Evolutionary conservation across 108 stramenopile species (phyloP), one percentile per base, ranked within the genome.

Genomic region (Cylindrotheca fusiformis): DNA sequence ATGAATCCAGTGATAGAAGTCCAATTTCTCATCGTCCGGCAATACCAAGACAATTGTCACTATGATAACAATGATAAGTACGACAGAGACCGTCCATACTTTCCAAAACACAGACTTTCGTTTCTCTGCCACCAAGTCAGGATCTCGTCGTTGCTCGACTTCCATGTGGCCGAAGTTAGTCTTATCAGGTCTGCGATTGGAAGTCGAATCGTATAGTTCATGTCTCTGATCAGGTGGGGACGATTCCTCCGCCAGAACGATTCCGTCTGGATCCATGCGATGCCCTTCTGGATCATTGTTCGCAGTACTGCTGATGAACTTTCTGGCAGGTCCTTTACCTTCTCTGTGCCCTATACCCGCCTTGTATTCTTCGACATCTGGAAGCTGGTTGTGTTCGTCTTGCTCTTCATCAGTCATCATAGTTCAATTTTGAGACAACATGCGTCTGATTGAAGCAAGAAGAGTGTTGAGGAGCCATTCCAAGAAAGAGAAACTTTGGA

Each of bases 351-450:
- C 3, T 21, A 36, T 23, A 18, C 26, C 23, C 5, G 4, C 6
- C 31, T 58, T 58, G 57, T 58, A 58, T 41, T 58, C 57, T 20
- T 58, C 57, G 5, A 36, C 57, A 58, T 58, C n/a, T 32, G 57
- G 57, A 12, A 58, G 25, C 20, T 33, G 36, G 22, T 41, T 20
- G 22, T 58, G 57, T 17, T 30, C 55, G 28, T 10, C 19, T 2
- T 58, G 36, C 3, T 58, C 10, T 5, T 41, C 8, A 29, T 55
- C 54, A 24, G 26, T n/a, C n/a, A n/a, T n/a, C n/a, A n/a, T n/a
- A n/a, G n/a, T n/a, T n/a, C n/a, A n/a, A n/a, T n/a, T n/a, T n/a
- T n/a, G n/a, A n/a, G n/a, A n/a, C n/a, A n/a, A n/a, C n/a, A n/a
- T n/a, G n/a, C n/a, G n/a, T n/a, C n/a, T n/a, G n/a, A n/a, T n/a